Conservation (phyloP, 805 yeast species). For the Wickerhamiella vanderwaltii region DNA sequence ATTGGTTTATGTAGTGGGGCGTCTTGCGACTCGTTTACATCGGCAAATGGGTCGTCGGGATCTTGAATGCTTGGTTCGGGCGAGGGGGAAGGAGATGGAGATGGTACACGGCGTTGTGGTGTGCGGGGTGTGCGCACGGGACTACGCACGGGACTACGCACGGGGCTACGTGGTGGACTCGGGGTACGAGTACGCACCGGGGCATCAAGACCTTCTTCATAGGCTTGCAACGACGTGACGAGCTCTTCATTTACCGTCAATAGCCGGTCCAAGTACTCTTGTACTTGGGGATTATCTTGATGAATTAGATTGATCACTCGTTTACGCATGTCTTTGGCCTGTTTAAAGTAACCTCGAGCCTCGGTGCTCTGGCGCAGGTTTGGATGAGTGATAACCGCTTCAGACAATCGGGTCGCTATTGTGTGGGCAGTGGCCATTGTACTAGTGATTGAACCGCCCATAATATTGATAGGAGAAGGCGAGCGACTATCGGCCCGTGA, state of each 20-base stretch:
- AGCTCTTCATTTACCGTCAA: slow-evolving; percentile 85
- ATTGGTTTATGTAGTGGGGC: slow-evolving; percentile 20
- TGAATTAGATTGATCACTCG: slow-evolving; percentile 73
- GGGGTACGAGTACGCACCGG: slow-evolving; percentile 18
- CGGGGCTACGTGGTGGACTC: not conserved
- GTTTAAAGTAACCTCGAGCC: slow-evolving; percentile 44
- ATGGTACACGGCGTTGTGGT: not conserved
- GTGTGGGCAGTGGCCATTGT: slow-evolving; percentile 40
- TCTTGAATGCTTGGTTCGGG: slow-evolving; percentile 14
- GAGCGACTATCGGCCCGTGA: slow-evolving; percentile 5
- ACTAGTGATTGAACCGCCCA: slow-evolving; percentile 19
- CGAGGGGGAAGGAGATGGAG: slow-evolving; percentile 8
- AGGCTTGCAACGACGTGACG: slow-evolving; percentile 56
- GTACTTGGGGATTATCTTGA: slow-evolving; percentile 56
- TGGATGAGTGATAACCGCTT: slow-evolving; percentile 38
- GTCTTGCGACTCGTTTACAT: slow-evolving; percentile 30
- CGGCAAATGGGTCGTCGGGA: slow-evolving; percentile 42
- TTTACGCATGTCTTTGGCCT: slow-evolving; percentile 67
- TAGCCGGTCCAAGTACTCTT: slow-evolving; percentile 71
- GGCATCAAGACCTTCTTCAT: slow-evolving; percentile 36
- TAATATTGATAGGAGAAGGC: slow-evolving; percentile 18
- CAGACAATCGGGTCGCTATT: slow-evolving; percentile 55
- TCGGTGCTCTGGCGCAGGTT: slow-evolving; percentile 44
- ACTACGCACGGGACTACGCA: slow-evolving; percentile 6
- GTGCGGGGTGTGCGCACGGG: slow-evolving; percentile 14